Base-by-base conservation (phyloP, 2,329 filamentous ascomycete species). In the Parafenestella ontariensis region DNA sequence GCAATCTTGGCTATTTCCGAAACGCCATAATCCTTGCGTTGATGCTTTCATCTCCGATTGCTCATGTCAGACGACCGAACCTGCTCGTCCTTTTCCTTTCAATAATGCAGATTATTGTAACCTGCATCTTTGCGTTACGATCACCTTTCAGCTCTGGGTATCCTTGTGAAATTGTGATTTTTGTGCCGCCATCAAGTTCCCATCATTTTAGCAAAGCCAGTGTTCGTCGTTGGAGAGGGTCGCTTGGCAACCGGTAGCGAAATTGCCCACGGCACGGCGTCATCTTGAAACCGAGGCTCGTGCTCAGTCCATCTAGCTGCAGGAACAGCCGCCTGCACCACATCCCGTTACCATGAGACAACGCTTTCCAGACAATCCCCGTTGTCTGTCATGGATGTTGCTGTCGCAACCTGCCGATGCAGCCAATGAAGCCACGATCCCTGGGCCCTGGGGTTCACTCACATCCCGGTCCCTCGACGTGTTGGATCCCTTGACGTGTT, bases 161-260 rank as follows among this genome's bases (percentile, higher is more conserved):
- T 26, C 40, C 4, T 46, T 26, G 34, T 33, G 44, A 37, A 46
- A 39, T 57, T 33, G 58, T 52, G 58, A 34, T 55, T 52, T 57
- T 47, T n/a, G 43, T 50, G 44, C 46, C 52, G 49, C 34, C 56
- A 31, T 23, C 34, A 28, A 33, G 41, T 33, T 40, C 33, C 40
- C 13, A 49, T 65, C 56, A 66, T 68, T 58, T 68, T 56, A 57
- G 31, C 18, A 48, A 40, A 57, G 50, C 67, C 64, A 68, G 62
- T 66, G 59, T 59, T 58, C n/a, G 64, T 45, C 46, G 60, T 49
- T 52, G 48, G 20, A 54, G 44, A 52, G 51, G 52, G 33, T 52
- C 53, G 43, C 65, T 68, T 66, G 65, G 66, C 62, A 55, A 49
- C 58, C 54, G 53, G 60, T 64, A 65, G 66, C 59, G 70, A 73